phyloP scores from a whole-genome alignment of 148 eudicot genomes.

The Oxyria digyna region DNA sequence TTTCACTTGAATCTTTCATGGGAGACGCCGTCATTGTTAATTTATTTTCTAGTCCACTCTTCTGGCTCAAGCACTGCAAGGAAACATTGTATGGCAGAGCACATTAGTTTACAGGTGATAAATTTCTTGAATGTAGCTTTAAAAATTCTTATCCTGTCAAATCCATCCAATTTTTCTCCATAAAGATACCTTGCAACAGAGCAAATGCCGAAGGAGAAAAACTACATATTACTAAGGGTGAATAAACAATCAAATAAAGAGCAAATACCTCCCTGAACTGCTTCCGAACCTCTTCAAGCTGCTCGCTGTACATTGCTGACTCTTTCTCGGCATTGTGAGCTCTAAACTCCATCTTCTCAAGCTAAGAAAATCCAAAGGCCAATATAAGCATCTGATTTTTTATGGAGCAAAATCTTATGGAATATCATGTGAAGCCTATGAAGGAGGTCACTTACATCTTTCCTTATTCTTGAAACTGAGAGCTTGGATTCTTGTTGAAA shows the following conservation, averaged over 20 bases:
- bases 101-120: neutral
- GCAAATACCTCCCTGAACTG: slow-evolving; percentile 43
- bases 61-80: slow-evolving; percentile 61
- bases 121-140: neutral
- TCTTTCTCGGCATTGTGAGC: slow-evolving; percentile 71
- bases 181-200: neutral
- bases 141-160: neutral
- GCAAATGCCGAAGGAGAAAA: too few species aligned
- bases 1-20: slow-evolving; percentile 30
- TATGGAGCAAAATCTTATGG: neutral
- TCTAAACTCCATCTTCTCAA: slow-evolving; percentile 70
- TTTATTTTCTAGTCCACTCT: slow-evolving; percentile 46
- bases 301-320: slow-evolving; percentile 43
- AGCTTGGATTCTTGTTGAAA: slow-evolving; percentile 57
- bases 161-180: neutral
- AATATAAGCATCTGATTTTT: neutral
- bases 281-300: slow-evolving; percentile 43
- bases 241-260: neutral
- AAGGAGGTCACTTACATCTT: slow-evolving; percentile 48
- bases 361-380: slow-evolving; percentile 27
- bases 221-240: neutral
- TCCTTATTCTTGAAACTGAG: slow-evolving; percentile 55
- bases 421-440: neutral
- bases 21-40: slow-evolving; percentile 26
- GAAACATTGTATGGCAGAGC: slow-evolving; percentile 1